Conservation (phyloP, 1,139 yeast species). For the Magnusiomyces tetraspermus region DNA sequence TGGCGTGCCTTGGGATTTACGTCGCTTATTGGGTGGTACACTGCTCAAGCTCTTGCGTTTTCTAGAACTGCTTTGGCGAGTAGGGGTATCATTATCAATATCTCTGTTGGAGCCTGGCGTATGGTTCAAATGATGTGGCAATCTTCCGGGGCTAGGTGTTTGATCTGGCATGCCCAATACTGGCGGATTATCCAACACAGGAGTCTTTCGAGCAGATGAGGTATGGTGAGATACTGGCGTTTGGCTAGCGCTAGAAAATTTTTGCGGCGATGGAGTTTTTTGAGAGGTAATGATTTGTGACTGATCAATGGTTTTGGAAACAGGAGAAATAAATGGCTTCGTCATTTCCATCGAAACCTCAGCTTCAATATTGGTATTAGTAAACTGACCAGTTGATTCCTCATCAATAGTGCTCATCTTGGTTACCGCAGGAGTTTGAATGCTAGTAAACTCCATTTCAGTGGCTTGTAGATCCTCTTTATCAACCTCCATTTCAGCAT, state of each 20-base stretch:
- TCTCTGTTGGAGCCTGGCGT: slow-evolving; percentile 1
- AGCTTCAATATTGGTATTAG: neutral
- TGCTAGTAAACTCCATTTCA: slow-evolving; percentile 11
- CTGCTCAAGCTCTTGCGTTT: slow-evolving; percentile 6
- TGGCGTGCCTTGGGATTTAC: neutral
- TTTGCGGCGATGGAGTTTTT: neutral
- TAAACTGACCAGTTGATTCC: neutral
- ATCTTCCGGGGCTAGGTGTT: neutral
- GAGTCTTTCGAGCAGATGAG: too few species aligned
- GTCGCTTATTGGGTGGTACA: neutral
- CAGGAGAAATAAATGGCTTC: neutral
- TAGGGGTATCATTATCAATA: neutral
- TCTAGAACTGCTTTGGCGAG: slow-evolving; percentile 2
- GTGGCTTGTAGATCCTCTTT: slow-evolving; percentile 12
- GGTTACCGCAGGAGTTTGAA: neutral
- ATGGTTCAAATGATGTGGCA: neutral
- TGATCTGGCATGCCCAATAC: neutral
- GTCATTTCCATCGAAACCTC: neutral
- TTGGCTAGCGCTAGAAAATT: neutral
- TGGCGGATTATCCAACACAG: neutral
- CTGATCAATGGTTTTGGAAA: neutral
- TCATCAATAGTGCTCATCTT: slow-evolving; percentile 3
- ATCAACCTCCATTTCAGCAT: slow-evolving; percentile 20
- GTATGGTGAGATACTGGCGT: too few species aligned
- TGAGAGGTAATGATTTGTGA: neutral